Evolutionary conservation across 2,329 filamentous ascomycete species (phyloP).

Genomic region (Apiospora saccharicola): DNA sequence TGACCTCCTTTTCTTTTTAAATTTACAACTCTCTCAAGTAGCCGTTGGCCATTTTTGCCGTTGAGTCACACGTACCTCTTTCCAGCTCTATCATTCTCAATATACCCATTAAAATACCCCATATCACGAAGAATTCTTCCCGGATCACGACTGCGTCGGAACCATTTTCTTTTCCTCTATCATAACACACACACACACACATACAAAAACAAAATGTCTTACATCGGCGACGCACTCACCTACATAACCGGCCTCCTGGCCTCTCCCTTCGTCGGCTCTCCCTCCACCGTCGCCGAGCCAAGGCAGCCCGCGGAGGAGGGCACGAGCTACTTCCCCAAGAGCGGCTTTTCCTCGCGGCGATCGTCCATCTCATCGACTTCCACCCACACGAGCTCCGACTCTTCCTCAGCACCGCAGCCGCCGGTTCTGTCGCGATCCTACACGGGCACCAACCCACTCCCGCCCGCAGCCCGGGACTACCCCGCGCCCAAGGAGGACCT

Average conservation of each 20-base stretch:
- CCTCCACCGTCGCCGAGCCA: background rate
- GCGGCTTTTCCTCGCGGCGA: conserved; percentile 14
- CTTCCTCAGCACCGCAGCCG: conserved; percentile 29
- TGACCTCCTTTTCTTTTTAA: background rate
- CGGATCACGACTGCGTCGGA: background rate
- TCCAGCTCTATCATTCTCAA: background rate
- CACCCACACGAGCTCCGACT: conserved; percentile 29
- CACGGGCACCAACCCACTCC: conserved; percentile 36
- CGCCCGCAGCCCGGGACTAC: conserved; percentile 39
- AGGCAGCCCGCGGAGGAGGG: conserved; percentile 22
- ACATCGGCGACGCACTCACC: conserved; percentile 25
- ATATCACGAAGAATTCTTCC: background rate
- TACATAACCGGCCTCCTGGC: conserved; percentile 26
- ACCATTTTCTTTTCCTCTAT: background rate
- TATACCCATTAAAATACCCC: background rate
- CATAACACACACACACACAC: background rate
- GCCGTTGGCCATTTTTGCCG: background rate
- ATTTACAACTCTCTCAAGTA: background rate
- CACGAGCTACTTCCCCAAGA: conserved; percentile 29
- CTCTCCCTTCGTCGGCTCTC: conserved; percentile 1
- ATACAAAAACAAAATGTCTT: conserved; percentile 21
- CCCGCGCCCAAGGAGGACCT: conserved; percentile 36
- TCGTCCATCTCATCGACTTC: conserved; percentile 26
- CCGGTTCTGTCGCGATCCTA: conserved; percentile 14
- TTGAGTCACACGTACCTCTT: background rate